These are phyloP conservation scores for Dioscorea dumetorum DNA, from an alignment of 106 monocot species.

Conservation along the genomic window DNA sequence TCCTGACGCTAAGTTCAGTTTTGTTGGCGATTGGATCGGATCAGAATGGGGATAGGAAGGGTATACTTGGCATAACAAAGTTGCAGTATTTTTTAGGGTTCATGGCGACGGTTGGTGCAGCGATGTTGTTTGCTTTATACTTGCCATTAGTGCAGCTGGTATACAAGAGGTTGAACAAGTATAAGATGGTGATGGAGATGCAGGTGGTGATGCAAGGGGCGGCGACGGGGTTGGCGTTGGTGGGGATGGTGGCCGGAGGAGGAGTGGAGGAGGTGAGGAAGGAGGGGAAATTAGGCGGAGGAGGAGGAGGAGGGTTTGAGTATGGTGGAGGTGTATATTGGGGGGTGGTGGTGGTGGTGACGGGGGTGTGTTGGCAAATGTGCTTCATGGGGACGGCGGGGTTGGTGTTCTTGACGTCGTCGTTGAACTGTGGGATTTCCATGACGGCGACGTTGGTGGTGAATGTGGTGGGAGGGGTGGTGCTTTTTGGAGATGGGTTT, in stretches of 20 bases:
- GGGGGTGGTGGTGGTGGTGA: slow-evolving; percentile 21
- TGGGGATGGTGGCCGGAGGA: slow-evolving; percentile 25
- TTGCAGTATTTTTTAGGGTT: slow-evolving; percentile 48
- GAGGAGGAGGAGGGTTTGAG: slow-evolving; percentile 20
- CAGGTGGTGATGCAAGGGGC: slow-evolving; percentile 59
- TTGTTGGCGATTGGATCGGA: slow-evolving; percentile 22
- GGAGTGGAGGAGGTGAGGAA: slow-evolving; percentile 22
- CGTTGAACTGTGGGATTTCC: slow-evolving; percentile 68
- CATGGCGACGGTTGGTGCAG: slow-evolving; percentile 50
- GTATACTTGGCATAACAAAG: slow-evolving; percentile 25
- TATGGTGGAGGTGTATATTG: slow-evolving; percentile 33
- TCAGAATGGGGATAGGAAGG: slow-evolving; percentile 32
- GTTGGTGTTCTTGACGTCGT: slow-evolving; percentile 56
- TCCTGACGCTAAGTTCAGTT: slow-evolving; percentile 51
- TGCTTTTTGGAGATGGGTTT: slow-evolving; percentile 44
- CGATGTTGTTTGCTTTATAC: slow-evolving; percentile 53
- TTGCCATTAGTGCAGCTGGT: slow-evolving; percentile 58
- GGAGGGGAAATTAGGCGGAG: slow-evolving; percentile 9
- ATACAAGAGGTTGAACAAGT: slow-evolving; percentile 26
- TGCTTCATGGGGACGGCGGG: slow-evolving; percentile 74
- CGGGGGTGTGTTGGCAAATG: slow-evolving; percentile 45
- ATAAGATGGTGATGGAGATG: slow-evolving; percentile 53
- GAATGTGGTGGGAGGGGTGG: slow-evolving; percentile 62
- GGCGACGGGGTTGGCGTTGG: slow-evolving; percentile 43
- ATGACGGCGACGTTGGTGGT: slow-evolving; percentile 57